Evolutionary conservation across 768 basidiomycete genomes (phyloP), one percentile per base, ranked within the genome.

Genomic region (Solioccasus polychromus): DNA sequence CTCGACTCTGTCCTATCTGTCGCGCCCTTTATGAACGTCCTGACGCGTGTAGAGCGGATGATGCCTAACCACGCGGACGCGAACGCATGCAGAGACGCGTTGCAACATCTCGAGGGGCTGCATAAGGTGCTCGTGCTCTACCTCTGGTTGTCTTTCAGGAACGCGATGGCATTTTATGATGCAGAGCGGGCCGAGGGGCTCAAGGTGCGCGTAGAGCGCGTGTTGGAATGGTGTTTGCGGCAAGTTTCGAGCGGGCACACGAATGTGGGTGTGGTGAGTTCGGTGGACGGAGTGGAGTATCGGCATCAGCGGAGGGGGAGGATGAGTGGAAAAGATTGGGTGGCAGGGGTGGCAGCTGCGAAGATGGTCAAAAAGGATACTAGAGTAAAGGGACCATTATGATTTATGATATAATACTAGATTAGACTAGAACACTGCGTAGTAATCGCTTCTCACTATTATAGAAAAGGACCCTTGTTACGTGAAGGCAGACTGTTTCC

Each of bases 111-210:
- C 36, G 94, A 97, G 64, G 71, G 75, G 5, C 66, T 90, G 48
- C 92, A 99, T 67, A 86, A 85, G 56, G 68, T 79, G 24, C 57
- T 91, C 23, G 82, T 85, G 12, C 54, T 86, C 18, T 97, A 97
- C 66, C 70, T 92, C 39, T 99, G 95, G 95, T 72, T 93, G 52
- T 72, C 75, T 17, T 83, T 79, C 62, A 83, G 93, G 30, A 73
- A 79, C 47, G 73, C 79, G 0, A 71, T 90, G 42, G 72, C 82
- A 8, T 97, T 87, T 62, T 64, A 76, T 4, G 72, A 85, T n/a
- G 68, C 74, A 25, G 60, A 68, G 6, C 63, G 68, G 22, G 85
- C 82, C 2, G 52, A 64, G 11, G 66, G 59, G 14, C 56, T 90
- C 35, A 89, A 92, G 61, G 59, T 59, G 11, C 68, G 84, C 22